phyloP scores from a whole-genome alignment of 257 asterid genomes.

The Henckelia pumila region DNA sequence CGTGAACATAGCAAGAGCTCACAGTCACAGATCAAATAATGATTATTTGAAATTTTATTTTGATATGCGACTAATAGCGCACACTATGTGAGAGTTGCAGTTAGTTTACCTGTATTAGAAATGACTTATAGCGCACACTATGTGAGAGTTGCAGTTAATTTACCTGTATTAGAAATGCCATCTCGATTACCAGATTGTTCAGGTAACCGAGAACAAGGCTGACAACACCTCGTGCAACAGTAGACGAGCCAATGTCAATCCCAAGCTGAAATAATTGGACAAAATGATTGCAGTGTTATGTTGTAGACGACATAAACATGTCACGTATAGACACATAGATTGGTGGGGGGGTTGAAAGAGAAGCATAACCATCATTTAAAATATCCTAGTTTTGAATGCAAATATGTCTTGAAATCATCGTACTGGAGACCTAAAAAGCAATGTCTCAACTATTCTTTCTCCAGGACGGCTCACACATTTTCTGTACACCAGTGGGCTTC shows the following conservation, averaged over 20 bases:
- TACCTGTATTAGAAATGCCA: constrained; percentile 89
- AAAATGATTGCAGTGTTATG: background rate
- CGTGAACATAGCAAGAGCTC: background rate
- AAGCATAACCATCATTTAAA: background rate
- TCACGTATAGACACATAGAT: background rate
- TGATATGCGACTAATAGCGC: background rate
- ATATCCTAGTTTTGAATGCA: background rate
- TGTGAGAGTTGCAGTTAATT: background rate
- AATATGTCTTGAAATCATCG: constrained; percentile 7
- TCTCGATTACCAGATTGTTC: constrained; percentile 75
- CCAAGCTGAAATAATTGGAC: constrained; percentile 48
- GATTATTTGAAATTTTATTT: background rate
- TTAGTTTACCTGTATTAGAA: constrained; percentile 61
- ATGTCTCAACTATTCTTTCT: constrained; percentile 2
- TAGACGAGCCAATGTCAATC: constrained; percentile 81
- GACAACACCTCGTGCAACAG: constrained; percentile 88
- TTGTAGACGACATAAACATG: background rate
- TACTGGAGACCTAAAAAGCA: constrained; percentile 8
- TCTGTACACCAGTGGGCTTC: background rate
- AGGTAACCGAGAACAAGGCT: constrained; percentile 86
- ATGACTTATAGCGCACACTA: constrained; percentile 27
- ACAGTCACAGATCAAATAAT: too few relatives aligned
- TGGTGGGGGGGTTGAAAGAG: background rate
- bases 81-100: background rate
- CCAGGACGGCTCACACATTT: background rate